phyloP scores from a whole-genome alignment of 352 stramenopile genomes.

The Blastocystis sp. region DNA sequence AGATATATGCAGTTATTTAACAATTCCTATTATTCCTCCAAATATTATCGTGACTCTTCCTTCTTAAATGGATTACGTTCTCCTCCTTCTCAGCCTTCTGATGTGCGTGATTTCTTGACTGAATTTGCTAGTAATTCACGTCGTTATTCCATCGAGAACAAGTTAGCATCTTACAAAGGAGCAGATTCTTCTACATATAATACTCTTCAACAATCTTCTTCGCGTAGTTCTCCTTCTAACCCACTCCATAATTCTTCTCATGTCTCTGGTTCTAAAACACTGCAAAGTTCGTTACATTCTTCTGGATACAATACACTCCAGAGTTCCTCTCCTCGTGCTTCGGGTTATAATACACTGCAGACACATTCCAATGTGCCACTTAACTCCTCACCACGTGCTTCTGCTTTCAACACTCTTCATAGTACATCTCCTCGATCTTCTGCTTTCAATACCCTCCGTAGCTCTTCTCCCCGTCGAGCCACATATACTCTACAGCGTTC shows the following conservation, averaged over 20 bases:
- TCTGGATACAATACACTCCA: not conserved
- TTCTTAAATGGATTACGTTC: not conserved
- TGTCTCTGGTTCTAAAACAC: not conserved
- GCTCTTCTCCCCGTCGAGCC: not conserved
- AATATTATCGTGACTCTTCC: constrained; percentile 4
- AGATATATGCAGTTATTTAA: constrained; percentile 52
- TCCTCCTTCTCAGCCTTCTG: not conserved
- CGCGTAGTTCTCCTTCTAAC: not conserved
- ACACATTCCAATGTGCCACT: too few relatives aligned
- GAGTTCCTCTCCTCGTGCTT: not conserved
- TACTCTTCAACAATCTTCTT: not conserved
- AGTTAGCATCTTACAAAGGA: constrained; percentile 1
- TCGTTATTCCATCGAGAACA: constrained; percentile 40
- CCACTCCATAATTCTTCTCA: not conserved
- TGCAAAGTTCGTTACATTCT: not conserved
- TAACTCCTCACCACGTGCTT: not conserved
- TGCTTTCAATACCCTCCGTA: not conserved
- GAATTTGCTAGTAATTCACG: constrained; percentile 17
- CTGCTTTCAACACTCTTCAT: not conserved
- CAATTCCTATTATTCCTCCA: constrained; percentile 46
- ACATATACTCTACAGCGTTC: not conserved
- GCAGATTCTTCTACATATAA: not conserved
- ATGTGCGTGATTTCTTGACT: constrained; percentile 24
- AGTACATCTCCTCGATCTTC: not conserved
- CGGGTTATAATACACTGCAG: not conserved